Base-by-base conservation (phyloP, 495 filamentous ascomycete species). In the Apiosordaria backusii region DNA sequence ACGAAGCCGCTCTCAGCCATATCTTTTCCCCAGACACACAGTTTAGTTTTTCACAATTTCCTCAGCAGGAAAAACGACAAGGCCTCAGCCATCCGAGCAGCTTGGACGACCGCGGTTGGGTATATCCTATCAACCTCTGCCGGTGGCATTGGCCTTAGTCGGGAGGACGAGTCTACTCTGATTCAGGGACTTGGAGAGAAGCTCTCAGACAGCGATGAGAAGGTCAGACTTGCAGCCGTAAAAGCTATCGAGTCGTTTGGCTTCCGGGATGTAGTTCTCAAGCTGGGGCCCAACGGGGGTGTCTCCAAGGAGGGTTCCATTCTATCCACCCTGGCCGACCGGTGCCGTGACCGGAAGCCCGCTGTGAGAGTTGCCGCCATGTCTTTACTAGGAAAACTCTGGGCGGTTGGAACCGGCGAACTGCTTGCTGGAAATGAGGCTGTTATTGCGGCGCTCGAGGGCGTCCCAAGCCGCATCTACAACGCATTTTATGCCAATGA, bases 401-500 rank as follows among this genome's bases (percentile, higher is more conserved):
- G 95, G 95, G 95, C 89, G 13, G 92, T 94, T 60, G 94, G 92
- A 1, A 87, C 87, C 21, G 91, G 92, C 22, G 93, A 97, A 67
- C 89, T 99, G 67, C 88, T 91, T 53, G 87, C 88, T 54, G 91
- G 90, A 19, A 89, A 94, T 68, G 92, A 97, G 68, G 78, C 84
- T 7, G 88, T 96, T 18, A 83, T 82, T 4, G 80, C 85, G 23
- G 81, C 92, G 15, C 78, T 99, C 13, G 88, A 88, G 16, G 88
- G 88, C 57, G 91, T 93, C 54, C 94, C 95, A 15, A 89, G 88
- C 1, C 92, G 88, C 71, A 93, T 98, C 50, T 86, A 96, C 63
- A 92, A 93, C 70, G 88, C 91, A 0, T 91, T 89, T 67, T 99
- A 97, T 72, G 89, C 93, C 57, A 97, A 97, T 73, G 93, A 97